These are phyloP conservation scores for Pichia terricola DNA, from an alignment of 1,139 yeast species.

Conservation along the genomic window DNA sequence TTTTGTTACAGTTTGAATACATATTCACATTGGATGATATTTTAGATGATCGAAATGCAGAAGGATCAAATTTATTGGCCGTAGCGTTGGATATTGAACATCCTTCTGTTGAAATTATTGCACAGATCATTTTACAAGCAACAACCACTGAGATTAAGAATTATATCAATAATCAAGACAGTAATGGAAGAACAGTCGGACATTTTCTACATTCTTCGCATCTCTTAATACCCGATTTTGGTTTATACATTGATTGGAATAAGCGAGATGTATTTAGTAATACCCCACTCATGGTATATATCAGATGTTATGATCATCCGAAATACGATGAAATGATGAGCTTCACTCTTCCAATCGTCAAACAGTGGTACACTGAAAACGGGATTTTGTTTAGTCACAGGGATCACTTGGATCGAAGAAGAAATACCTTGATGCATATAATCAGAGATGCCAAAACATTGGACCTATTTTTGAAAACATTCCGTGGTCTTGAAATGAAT, in stretches of 20 bases:
- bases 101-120: constrained; percentile 35
- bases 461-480: constrained; percentile 25
- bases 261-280: constrained; percentile 57
- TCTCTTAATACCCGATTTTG: constrained; percentile 43
- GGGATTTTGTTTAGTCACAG: constrained; percentile 31
- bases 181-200: constrained; percentile 50
- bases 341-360: constrained; percentile 38
- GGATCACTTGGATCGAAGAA: constrained; percentile 63
- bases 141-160: constrained; percentile 26
- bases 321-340: constrained; percentile 44
- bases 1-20: constrained; percentile 36
- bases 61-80: constrained; percentile 44
- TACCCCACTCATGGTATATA: constrained; percentile 70
- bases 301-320: constrained; percentile 75
- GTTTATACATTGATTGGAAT: constrained; percentile 60
- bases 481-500: constrained; percentile 49
- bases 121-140: constrained; percentile 41
- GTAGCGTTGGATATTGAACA: constrained; percentile 52
- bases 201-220: constrained; percentile 64
- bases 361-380: constrained; percentile 30
- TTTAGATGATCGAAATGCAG: constrained; percentile 48
- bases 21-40: constrained; percentile 60
- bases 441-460: constrained; percentile 29
- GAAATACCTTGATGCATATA: constrained; percentile 71
- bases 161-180: constrained; percentile 46